Evolutionary conservation across 305 asterid species (phyloP), one percentile per base, ranked within the genome.

Genomic region (Striga hermonthica): DNA sequence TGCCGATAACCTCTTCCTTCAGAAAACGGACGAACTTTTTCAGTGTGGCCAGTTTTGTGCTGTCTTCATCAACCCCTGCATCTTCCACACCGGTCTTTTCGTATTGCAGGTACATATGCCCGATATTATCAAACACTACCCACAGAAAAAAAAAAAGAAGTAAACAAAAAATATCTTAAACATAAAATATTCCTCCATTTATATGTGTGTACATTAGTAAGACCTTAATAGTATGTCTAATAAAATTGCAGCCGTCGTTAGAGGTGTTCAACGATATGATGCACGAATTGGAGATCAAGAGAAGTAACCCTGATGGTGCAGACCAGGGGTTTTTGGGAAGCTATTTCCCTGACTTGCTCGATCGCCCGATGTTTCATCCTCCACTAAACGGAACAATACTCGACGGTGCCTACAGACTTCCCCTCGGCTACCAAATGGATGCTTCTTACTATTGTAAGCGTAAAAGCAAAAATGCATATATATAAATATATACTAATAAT

Each of bases 371-470:
- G 88, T 92, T 90, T 54, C 68, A 86, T 62, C 88, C 97, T 66
- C 77, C 88, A 64, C 13, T 72, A 5, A 90, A 92, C 45, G 87
- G 84, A 52, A 87, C 94, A 5, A 75, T 59, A 75, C 95, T 92
- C 40, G 80, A 84, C 28, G 98, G 98, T 12, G 57, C 62, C 6
- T 92, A 83, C 57, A 84, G 98, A 50, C 96, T 92, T 74, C 89
- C 97, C 66, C 89, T 93, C 0, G 98, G 98, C 67, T 93, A 90
- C 63, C 98, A 93, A 74, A 93, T 93, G 98, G 98, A 93, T 13
- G 98, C 98, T 70, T 86, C 97, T 66, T 93, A 93, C 78, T 93
- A 86, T 41, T 93, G 98, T 93, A 84, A 79, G 97, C 70, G 54
- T 12, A 45, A 15, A 14, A 13, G 9, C 15, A 9, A 22, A 68